These are phyloP conservation scores for Bruguiera parviflora DNA, from an alignment of 345 rosid species.

Conservation along the genomic window DNA sequence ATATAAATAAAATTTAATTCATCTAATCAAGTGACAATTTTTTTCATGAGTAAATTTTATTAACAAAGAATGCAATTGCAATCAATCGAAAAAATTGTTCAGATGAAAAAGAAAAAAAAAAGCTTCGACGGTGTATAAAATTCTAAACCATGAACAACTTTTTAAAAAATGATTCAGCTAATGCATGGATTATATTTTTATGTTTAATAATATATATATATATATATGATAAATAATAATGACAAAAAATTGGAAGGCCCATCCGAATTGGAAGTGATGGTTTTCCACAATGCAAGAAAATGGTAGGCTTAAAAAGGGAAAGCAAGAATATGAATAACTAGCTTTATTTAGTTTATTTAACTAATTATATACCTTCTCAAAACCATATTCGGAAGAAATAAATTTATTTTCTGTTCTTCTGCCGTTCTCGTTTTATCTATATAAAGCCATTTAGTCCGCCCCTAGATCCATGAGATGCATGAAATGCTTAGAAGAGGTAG, in stretches of 20 bases:
- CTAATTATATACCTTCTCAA: constrained; percentile 1
- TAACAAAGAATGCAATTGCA: too few species aligned
- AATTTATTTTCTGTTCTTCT: neutral
- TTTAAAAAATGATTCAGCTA: too few species aligned
- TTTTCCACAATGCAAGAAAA: constrained; percentile 29
- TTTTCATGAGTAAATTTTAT: too few species aligned
- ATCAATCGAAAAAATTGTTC: too few species aligned
- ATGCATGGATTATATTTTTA: too few species aligned
- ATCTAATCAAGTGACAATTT: too few species aligned
- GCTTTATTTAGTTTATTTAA: constrained; percentile 18
- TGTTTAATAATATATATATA: too few species aligned
- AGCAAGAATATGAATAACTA: constrained; percentile 34
- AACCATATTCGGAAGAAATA: constrained; percentile 1
- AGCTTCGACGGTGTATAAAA: too few species aligned
- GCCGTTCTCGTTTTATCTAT: constrained; percentile 35
- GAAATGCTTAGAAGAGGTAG: neutral
- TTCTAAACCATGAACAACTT: neutral
- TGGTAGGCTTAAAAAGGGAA: constrained; percentile 17
- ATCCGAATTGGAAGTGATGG: constrained; percentile 33
- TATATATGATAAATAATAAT: neutral
- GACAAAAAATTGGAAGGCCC: constrained; percentile 16
- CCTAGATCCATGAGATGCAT: constrained; percentile 10
- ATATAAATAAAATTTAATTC: too few species aligned
- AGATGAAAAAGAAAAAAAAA: too few species aligned
- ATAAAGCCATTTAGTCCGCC: constrained; percentile 29